Evolutionary conservation across 805 yeast genomes (phyloP).

Genomic region (Lachancea waltii): DNA sequence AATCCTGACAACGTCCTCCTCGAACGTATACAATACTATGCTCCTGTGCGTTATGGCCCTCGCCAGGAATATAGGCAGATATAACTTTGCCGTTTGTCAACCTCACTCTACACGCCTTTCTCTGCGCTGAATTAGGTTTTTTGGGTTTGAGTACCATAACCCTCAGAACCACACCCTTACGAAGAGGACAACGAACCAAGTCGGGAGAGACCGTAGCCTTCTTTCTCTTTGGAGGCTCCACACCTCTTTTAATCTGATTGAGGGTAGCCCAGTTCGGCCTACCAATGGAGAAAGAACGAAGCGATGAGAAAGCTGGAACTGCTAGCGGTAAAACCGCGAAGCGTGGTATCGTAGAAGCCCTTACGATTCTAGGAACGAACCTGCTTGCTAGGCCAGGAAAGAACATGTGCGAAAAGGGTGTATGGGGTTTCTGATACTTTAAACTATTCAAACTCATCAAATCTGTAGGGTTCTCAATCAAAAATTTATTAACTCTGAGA

Average conservation of each 20-base stretch:
- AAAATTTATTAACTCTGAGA: no score
- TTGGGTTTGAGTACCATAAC: conserved; percentile 95
- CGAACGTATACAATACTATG: conserved; percentile 93
- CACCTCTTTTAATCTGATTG: conserved; percentile 71
- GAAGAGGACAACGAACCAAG: conserved; percentile 73
- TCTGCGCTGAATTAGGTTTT: conserved; percentile 96
- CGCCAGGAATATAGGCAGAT: conserved; percentile 95
- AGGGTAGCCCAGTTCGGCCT: conserved; percentile 50
- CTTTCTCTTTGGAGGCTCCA: conserved; percentile 40
- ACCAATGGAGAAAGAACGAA: conserved; percentile 11
- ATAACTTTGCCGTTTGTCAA: conserved; percentile 83
- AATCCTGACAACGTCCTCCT: conserved; percentile 98
- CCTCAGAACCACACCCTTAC: conserved; percentile 87
- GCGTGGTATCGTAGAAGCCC: conserved; percentile 1
- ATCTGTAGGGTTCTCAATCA: neutral
- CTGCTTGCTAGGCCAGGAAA: conserved; percentile 1
- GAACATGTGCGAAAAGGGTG: neutral
- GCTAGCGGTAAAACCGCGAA: neutral
- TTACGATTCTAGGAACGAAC: neutral
- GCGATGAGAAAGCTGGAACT: neutral
- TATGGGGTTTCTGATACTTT: neutral
- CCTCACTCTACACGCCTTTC: conserved; percentile 94
- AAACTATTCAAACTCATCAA: neutral
- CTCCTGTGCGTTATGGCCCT: conserved; percentile 97
- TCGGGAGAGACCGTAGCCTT: conserved; percentile 67